Conservation (phyloP, 2,329 filamentous ascomycete genomes). For the Lecanicillium sp. region DNA sequence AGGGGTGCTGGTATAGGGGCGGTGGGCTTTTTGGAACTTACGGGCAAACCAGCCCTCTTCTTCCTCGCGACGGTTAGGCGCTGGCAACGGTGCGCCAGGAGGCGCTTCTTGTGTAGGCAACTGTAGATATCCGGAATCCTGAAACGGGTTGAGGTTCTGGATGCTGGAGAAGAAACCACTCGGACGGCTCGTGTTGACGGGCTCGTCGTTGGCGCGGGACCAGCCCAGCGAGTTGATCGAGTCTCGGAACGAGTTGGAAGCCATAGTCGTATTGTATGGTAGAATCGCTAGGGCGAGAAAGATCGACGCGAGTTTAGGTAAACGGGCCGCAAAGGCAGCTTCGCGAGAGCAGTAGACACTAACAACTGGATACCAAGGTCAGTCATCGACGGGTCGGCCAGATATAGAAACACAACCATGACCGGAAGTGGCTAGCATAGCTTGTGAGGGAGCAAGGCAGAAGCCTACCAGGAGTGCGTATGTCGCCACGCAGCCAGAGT, state of each 20-base stretch:
- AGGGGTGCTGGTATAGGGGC: constrained; percentile 28
- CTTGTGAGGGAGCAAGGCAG: background rate
- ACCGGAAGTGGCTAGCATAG: background rate
- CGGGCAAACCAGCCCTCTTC: constrained; percentile 92
- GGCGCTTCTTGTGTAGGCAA: constrained; percentile 73
- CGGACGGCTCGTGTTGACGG: constrained; percentile 61
- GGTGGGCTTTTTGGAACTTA: constrained; percentile 48
- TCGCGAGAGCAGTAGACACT: background rate
- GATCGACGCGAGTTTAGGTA: background rate
- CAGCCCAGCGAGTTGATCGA: constrained; percentile 93
- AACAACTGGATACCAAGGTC: too few relatives aligned
- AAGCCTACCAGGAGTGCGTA: constrained; percentile 1
- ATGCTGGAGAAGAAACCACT: constrained; percentile 73
- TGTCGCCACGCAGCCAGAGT: constrained; percentile 2
- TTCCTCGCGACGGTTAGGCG: constrained; percentile 77
- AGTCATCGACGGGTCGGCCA: background rate
- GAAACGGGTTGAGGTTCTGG: constrained; percentile 81
- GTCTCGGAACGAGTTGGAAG: constrained; percentile 82
- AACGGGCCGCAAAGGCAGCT: background rate
- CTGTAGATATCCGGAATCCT: constrained; percentile 76
- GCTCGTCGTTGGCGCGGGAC: constrained; percentile 77
- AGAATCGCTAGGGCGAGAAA: background rate
- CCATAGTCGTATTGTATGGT: constrained; percentile 45
- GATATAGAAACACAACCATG: background rate
- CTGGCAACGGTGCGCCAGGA: constrained; percentile 75